phyloP scores from a whole-genome alignment of 1,139 yeast species.

The Wickerhamiella infanticola region DNA sequence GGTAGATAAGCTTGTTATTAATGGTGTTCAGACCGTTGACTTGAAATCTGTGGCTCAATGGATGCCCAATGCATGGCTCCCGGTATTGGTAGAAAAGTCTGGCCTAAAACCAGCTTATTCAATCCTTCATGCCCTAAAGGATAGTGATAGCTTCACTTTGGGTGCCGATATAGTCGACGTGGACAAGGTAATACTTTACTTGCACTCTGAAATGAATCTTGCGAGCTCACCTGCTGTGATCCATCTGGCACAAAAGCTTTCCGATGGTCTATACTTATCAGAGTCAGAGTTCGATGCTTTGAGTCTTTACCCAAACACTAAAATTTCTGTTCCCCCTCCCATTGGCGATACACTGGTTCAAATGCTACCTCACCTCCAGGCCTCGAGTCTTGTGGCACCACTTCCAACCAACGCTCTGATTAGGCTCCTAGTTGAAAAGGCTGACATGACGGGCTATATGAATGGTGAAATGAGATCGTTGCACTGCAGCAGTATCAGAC shows the following conservation, averaged over 20 bases:
- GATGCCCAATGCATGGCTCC: constrained; percentile 1
- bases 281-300: background rate
- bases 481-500: constrained; percentile 1
- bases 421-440: background rate
- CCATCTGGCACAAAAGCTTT: background rate
- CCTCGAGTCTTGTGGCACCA: background rate
- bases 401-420: background rate
- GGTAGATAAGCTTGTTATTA: background rate
- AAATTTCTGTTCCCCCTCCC: background rate
- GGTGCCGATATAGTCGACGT: background rate
- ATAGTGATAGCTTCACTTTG: background rate
- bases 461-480: background rate
- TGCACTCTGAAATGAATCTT: background rate
- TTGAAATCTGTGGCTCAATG: background rate
- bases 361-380: background rate
- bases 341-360: background rate
- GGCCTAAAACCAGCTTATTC: background rate
- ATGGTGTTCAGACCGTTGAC: background rate
- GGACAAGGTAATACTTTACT: background rate
- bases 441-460: background rate
- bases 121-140: background rate
- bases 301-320: background rate
- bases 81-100: background rate
- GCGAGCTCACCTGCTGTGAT: background rate
- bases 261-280: background rate